Conservation (phyloP, 2,329 filamentous ascomycete species). For the Pseudogymnoascus sp. region DNA sequence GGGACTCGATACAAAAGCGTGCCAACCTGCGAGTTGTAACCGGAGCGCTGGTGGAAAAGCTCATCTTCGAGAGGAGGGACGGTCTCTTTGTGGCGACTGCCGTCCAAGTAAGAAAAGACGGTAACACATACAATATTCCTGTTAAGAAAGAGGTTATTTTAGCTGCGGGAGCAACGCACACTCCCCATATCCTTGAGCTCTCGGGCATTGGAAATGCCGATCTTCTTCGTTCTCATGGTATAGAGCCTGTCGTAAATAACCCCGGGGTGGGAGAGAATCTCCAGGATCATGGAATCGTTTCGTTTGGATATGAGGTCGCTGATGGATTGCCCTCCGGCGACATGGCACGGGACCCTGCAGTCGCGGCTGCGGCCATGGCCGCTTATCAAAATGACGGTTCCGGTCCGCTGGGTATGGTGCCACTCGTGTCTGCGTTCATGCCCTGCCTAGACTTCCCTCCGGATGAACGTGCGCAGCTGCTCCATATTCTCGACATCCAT, state of each 20-base stretch:
- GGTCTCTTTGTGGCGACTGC: not conserved
- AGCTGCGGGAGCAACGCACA: conserved; percentile 25
- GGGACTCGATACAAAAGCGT: conserved; percentile 15
- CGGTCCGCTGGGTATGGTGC: conserved; percentile 16
- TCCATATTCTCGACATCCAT: conserved; percentile 13
- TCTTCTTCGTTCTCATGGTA: conserved; percentile 20
- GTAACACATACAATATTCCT: conserved; percentile 16
- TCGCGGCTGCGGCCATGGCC: conserved; percentile 17
- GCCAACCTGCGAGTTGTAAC: conserved; percentile 74
- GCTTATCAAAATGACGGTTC: conserved; percentile 17
- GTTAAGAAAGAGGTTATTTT: conserved; percentile 28
- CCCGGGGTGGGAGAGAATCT: conserved; percentile 23
- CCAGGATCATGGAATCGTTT: conserved; percentile 14
- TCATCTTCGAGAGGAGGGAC: conserved; percentile 33
- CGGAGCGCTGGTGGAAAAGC: conserved; percentile 74
- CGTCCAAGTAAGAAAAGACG: conserved; percentile 13
- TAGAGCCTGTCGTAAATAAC: conserved; percentile 20
- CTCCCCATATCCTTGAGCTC: conserved; percentile 31
- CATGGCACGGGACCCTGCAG: conserved; percentile 14
- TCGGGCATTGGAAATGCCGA: conserved; percentile 28
- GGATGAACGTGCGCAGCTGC: conserved; percentile 11
- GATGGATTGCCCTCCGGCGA: conserved; percentile 17
- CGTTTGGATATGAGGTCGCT: conserved; percentile 12
- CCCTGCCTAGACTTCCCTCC: conserved; percentile 14
- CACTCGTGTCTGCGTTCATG: conserved; percentile 19